Conservation (phyloP, 31 red algal genomes). For the Asparagopsis taxiformis region DNA sequence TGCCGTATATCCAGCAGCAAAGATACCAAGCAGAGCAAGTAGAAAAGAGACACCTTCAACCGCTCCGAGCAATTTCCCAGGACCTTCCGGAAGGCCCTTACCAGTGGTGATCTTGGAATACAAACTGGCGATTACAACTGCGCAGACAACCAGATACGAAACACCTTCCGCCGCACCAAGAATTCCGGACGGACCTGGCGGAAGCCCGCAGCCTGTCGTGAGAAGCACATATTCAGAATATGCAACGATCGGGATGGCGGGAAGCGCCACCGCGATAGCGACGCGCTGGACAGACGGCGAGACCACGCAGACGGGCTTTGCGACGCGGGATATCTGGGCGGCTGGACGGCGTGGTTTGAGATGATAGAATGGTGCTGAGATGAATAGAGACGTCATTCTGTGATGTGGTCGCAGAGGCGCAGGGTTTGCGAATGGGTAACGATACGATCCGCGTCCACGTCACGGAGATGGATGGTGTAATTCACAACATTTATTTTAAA, state of each 20-base stretch:
- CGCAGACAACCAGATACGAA: slow-evolving; percentile 39
- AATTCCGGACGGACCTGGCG: slow-evolving; percentile 49
- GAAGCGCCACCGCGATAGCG: neutral
- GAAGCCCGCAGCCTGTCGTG: slow-evolving; percentile 58
- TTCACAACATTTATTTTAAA: too few species aligned
- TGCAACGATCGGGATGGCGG: neutral
- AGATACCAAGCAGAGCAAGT: slow-evolving; percentile 6
- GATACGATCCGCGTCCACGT: too few species aligned
- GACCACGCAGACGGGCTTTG: neutral
- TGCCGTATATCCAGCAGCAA: slow-evolving; percentile 10
- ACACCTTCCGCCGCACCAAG: slow-evolving; percentile 55
- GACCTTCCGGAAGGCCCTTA: slow-evolving; percentile 46
- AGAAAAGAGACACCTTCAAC: slow-evolving; percentile 51
- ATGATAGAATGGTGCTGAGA: too few species aligned
- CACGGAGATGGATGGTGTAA: too few species aligned
- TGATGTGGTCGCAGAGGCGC: too few species aligned
- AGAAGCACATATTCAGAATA: slow-evolving; percentile 41
- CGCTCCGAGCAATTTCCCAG: slow-evolving; percentile 45
- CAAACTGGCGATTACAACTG: slow-evolving; percentile 12
- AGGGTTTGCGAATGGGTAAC: too few species aligned
- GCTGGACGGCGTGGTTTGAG: too few species aligned
- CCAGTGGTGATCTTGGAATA: slow-evolving; percentile 43
- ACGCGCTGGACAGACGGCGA: neutral
- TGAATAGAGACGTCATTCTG: too few species aligned
- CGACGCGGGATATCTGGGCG: neutral